Percentiles rank a stretch among this genome's conserved stretches.
Evolutionary conservation across 148 eudicot genomes (phyloP).

Genomic region (Amaranthus palmeri): DNA sequence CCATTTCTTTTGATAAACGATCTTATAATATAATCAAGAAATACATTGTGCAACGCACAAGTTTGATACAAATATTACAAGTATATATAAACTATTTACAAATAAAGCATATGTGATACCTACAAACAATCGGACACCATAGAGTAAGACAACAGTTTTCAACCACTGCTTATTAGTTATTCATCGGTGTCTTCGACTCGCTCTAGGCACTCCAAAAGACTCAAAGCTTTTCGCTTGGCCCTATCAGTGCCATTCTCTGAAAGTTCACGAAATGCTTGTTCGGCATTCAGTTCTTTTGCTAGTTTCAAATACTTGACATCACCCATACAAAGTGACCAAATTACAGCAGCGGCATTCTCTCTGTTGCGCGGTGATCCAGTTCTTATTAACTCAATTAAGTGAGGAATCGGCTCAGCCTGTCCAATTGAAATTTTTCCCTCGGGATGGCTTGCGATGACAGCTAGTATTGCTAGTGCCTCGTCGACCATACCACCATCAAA

Average conservation of each 20-base stretch:
- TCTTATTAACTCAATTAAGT: constrained; percentile 61
- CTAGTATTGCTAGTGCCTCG: constrained; percentile 76
- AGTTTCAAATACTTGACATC: constrained; percentile 35
- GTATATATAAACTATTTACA: too few species aligned
- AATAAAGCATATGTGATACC: too few species aligned
- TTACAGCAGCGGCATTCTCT: constrained; percentile 76
- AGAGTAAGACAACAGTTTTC: not conserved
- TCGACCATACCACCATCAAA: constrained; percentile 86
- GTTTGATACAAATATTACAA: too few species aligned
- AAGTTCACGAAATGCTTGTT: constrained; percentile 59
- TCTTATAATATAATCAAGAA: too few species aligned
- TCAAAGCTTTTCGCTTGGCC: constrained; percentile 80
- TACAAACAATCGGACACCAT: too few species aligned
- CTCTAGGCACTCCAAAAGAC: constrained; percentile 63
- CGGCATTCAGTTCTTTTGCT: constrained; percentile 56
- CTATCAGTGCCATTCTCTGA: constrained; percentile 85
- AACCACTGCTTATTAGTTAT: not conserved
- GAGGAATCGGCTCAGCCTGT: constrained; percentile 52
- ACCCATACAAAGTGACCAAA: constrained; percentile 76
- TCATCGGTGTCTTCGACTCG: constrained; percentile 33
- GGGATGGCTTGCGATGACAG: constrained; percentile 71
- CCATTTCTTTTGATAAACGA: too few species aligned
- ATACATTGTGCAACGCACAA: too few species aligned
- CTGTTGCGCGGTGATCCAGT: constrained; percentile 79
- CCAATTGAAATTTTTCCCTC: constrained; percentile 68